Conservation (phyloP, 176 grass and related monocot genomes). For the Oryza longistaminata region DNA sequence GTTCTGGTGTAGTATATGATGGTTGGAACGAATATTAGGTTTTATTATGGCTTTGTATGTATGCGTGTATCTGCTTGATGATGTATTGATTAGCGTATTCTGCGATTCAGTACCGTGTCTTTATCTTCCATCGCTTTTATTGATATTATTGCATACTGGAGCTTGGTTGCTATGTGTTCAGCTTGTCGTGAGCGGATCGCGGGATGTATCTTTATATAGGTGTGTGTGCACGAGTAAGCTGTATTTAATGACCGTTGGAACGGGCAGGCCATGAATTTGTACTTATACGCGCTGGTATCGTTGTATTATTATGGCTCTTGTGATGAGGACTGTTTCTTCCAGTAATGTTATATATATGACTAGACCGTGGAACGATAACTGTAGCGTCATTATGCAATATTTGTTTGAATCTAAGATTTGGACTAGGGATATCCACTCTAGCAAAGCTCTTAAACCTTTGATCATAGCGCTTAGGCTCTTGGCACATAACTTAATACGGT, state of each 20-base stretch:
- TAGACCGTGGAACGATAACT: not conserved
- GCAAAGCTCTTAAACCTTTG: not conserved
- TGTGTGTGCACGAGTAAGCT: not conserved
- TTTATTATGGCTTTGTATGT: not conserved
- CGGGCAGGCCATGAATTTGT: not conserved
- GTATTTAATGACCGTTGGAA: not conserved
- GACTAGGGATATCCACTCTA: not conserved
- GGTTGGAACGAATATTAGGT: not conserved
- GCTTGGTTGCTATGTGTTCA: not conserved
- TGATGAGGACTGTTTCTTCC: not conserved
- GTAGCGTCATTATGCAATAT: not conserved
- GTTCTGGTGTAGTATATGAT: not conserved
- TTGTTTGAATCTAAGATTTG: conserved; percentile 1
- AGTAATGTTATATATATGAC: not conserved
- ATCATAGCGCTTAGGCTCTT: not conserved
- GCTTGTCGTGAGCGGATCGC: not conserved
- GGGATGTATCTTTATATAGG: not conserved
- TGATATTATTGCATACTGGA: not conserved
- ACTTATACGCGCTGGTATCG: not conserved
- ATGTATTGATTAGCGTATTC: not conserved
- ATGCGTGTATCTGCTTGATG: conserved; percentile 11
- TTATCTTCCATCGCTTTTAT: not conserved
- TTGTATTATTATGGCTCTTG: not conserved
- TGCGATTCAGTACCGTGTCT: not conserved
- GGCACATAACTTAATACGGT: not conserved